These are phyloP conservation scores for Pythium grandisporangium DNA, from an alignment of 352 stramenopile genomes.

Conservation along the genomic window DNA sequence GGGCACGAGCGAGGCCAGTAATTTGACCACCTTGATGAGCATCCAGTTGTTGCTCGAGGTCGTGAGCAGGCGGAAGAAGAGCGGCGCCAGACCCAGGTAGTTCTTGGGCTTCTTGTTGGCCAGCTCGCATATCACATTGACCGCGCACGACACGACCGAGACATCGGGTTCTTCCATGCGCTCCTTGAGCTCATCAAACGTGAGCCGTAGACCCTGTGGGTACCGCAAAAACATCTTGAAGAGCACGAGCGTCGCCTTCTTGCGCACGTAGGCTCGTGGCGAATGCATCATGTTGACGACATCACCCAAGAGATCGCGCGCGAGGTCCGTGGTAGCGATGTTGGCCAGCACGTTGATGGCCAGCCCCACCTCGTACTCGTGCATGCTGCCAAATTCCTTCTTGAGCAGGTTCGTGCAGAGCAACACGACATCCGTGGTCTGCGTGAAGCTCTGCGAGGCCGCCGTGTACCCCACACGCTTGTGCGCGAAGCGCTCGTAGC, in stretches of 20 bases:
- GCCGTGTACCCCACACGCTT: slow-evolving; percentile 97
- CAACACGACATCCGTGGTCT: slow-evolving; percentile 97
- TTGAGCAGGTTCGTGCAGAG: slow-evolving; percentile 98
- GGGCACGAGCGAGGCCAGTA: slow-evolving; percentile 94
- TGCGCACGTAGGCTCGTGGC: slow-evolving; percentile 95
- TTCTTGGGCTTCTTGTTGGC: slow-evolving; percentile 99
- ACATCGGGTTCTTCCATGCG: slow-evolving; percentile 95
- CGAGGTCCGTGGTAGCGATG: slow-evolving; percentile 96
- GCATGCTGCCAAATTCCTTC: slow-evolving; percentile 90
- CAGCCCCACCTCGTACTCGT: slow-evolving; percentile 95
- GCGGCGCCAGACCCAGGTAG: slow-evolving; percentile 95
- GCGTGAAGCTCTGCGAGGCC: slow-evolving; percentile 93
- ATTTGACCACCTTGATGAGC: slow-evolving; percentile 99
- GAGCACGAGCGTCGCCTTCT: slow-evolving; percentile 97
- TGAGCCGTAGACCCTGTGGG: slow-evolving; percentile 95
- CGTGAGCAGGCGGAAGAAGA: slow-evolving; percentile 98
- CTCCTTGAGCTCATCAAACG: slow-evolving; percentile 96
- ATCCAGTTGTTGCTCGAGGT: slow-evolving; percentile 99
- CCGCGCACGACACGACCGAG: slow-evolving; percentile 94
- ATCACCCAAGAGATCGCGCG: slow-evolving; percentile 89
- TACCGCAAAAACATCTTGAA: slow-evolving; percentile 99
- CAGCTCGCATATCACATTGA: slow-evolving; percentile 99
- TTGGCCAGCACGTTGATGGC: slow-evolving; percentile 99
- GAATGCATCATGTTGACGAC: slow-evolving; percentile 90
- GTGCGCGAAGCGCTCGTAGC: slow-evolving; percentile 91